phyloP scores from a whole-genome alignment of 176 grass and related monocot genomes.

The Tuctoria greenei region DNA sequence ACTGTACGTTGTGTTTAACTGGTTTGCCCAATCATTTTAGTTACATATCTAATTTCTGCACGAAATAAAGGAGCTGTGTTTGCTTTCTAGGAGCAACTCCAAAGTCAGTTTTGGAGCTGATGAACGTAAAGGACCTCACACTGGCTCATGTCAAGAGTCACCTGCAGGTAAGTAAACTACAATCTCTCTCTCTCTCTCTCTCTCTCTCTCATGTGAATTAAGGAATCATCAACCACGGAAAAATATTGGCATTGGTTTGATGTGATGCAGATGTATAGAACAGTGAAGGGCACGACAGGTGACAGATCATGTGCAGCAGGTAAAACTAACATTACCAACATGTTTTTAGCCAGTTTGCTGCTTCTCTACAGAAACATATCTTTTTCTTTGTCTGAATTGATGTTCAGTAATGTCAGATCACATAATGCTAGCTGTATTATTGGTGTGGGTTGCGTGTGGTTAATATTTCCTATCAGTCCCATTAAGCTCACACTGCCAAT shows the following conservation, averaged over 20 bases:
- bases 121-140: no score
- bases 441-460: constrained; percentile 26
- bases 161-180: constrained; percentile 66
- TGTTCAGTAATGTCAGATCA: constrained; percentile 50
- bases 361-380: constrained; percentile 24
- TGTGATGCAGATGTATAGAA: constrained; percentile 96
- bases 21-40: background rate
- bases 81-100: constrained; percentile 55
- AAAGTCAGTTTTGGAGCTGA: no score
- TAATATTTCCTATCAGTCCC: constrained; percentile 29
- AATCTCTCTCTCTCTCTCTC: no score
- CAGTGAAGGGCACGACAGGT: constrained; percentile 75
- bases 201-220: constrained; percentile 8
- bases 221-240: constrained; percentile 20
- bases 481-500: constrained; percentile 16
- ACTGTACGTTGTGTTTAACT: constrained; percentile 11
- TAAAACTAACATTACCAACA: constrained; percentile 37
- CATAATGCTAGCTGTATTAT: constrained; percentile 48
- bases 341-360: background rate
- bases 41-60: background rate
- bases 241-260: constrained; percentile 11
- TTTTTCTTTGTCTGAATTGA: constrained; percentile 31
- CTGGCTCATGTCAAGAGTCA: constrained; percentile 99
- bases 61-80: background rate
- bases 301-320: constrained; percentile 81